These are phyloP conservation scores for Hypoxylon sp. DNA, from an alignment of 2,329 filamentous ascomycete genomes.

Conservation along the genomic window DNA sequence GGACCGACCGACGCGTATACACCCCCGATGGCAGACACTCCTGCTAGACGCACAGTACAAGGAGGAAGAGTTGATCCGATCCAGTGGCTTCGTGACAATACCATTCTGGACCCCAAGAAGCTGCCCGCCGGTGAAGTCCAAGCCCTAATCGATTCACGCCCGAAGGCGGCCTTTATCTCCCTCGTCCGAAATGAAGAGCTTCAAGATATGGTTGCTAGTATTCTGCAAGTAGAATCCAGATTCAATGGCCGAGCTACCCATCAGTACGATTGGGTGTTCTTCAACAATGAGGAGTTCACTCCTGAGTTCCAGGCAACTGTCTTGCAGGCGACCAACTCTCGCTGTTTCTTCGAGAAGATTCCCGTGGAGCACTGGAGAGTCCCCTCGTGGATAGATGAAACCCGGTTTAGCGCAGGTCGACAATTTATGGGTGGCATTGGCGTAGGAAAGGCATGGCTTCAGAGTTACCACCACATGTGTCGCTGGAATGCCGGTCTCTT, in stretches of 20 bases:
- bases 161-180: constrained; percentile 66
- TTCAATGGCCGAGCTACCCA: constrained; percentile 80
- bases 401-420: constrained; percentile 72
- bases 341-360: constrained; percentile 78
- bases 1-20: constrained; percentile 42
- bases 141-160: constrained; percentile 44
- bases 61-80: constrained; percentile 32
- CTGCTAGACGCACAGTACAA: constrained; percentile 18
- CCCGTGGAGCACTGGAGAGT: constrained; percentile 81
- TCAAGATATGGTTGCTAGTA: constrained; percentile 73
- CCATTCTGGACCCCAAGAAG: constrained; percentile 37
- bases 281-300: constrained; percentile 83
- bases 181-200: constrained; percentile 80
- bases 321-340: constrained; percentile 75
- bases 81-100: constrained; percentile 49
- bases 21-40: constrained; percentile 43
- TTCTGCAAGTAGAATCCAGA: constrained; percentile 77
- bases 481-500: constrained; percentile 88
- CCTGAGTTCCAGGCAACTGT: constrained; percentile 80
- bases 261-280: constrained; percentile 90
- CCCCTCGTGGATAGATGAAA: constrained; percentile 77
- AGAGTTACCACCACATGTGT: constrained; percentile 81
- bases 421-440: constrained; percentile 71
- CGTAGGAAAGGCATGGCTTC: constrained; percentile 74
- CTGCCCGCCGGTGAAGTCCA: constrained; percentile 36